These are phyloP conservation scores for Asterella californica DNA, from an alignment of 225 moss, liverwort and hornwort genomes.

Conservation along the genomic window DNA sequence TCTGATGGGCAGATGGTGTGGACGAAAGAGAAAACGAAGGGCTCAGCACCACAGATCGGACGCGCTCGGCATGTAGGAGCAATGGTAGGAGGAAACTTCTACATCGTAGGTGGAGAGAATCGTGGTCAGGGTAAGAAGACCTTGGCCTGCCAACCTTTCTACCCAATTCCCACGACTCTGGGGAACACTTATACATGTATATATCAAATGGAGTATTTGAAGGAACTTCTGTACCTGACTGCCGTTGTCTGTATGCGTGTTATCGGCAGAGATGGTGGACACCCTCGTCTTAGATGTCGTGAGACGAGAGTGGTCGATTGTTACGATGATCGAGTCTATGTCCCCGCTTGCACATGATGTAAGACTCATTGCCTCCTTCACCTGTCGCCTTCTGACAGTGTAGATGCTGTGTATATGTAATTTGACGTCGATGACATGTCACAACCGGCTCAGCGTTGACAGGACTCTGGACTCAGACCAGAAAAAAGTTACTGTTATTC, in stretches of 20 bases:
- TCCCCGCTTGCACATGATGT: slow-evolving; percentile 29
- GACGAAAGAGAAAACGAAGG: slow-evolving; percentile 17
- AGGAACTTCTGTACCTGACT: not conserved
- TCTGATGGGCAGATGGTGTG: slow-evolving; percentile 12
- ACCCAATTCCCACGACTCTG: too few relatives aligned
- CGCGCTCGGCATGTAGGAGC: slow-evolving; percentile 26
- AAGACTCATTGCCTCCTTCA: not conserved
- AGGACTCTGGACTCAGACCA: not conserved
- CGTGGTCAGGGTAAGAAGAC: slow-evolving; percentile 27
- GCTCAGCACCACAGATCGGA: slow-evolving; percentile 10
- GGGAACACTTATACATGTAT: too few relatives aligned
- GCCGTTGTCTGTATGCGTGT: not conserved
- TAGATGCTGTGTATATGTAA: too few relatives aligned
- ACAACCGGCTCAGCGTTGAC: not conserved
- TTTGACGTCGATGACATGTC: not conserved
- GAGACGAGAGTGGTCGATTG: slow-evolving; percentile 23
- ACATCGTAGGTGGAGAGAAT: slow-evolving; percentile 27
- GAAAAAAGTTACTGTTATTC: not conserved
- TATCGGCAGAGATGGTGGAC: slow-evolving; percentile 25
- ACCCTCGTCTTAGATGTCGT: slow-evolving; percentile 20
- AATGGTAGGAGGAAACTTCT: slow-evolving; percentile 18
- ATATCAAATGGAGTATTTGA: too few relatives aligned
- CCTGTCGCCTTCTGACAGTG: too few relatives aligned
- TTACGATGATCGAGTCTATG: slow-evolving; percentile 22
- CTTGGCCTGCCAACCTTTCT: not conserved